A percentile compares a stretch with the other conserved stretches of the same genome.
Conservation (phyloP, 441 rosid species). For the Populus hybrid region DNA sequence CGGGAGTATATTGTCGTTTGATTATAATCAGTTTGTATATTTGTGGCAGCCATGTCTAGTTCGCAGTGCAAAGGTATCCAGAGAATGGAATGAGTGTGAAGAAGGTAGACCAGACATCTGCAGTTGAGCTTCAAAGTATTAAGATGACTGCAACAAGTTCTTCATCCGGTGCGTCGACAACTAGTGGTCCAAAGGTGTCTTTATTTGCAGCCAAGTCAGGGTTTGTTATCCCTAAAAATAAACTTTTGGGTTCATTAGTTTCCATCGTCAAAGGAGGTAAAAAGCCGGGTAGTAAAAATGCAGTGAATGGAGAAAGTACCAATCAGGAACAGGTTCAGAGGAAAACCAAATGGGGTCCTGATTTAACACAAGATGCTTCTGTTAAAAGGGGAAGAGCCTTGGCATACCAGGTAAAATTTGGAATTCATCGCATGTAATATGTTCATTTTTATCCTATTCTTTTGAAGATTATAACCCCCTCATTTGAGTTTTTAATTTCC, state of each 20-base stretch:
- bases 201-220: constrained; percentile 70
- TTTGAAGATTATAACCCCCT: too few species aligned
- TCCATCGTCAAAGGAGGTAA: constrained; percentile 64
- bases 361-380: constrained; percentile 57
- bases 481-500: not conserved
- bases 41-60: constrained; percentile 1
- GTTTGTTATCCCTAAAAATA: constrained; percentile 90
- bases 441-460: not conserved
- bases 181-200: constrained; percentile 49
- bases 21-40: not conserved
- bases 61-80: constrained; percentile 1
- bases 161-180: constrained; percentile 27
- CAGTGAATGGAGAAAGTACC: constrained; percentile 36
- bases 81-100: constrained; percentile 23
- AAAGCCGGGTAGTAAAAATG: constrained; percentile 36
- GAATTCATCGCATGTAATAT: constrained; percentile 1
- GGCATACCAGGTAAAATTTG: constrained; percentile 74
- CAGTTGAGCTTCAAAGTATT: constrained; percentile 9
- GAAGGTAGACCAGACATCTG: constrained; percentile 27
- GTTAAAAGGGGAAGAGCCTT: constrained; percentile 60
- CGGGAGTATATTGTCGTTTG: not conserved
- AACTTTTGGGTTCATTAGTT: constrained; percentile 77
- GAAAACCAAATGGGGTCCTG: constrained; percentile 89
- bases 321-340: constrained; percentile 51
- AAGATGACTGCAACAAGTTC: constrained; percentile 35